These are phyloP conservation scores for Stereum hirsutum DNA, from an alignment of 1,284 basidiomycete species.

Conservation along the genomic window DNA sequence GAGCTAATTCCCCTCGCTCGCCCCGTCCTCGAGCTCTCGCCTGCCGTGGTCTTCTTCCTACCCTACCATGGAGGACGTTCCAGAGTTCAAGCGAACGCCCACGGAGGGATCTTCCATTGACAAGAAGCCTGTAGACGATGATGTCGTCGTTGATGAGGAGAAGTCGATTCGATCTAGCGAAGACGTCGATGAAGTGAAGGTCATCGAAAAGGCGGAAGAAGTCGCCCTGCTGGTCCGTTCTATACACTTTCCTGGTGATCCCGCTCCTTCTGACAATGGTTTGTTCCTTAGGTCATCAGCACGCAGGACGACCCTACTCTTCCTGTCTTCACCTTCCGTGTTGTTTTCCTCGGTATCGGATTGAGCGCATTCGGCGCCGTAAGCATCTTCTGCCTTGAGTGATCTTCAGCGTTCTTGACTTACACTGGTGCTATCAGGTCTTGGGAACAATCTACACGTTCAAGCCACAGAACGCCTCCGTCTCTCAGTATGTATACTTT, in stretches of 20 bases:
- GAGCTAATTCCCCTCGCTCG: too few species aligned
- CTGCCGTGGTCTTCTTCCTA: too few species aligned
- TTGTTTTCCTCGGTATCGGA: conserved; percentile 50
- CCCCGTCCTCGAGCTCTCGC: too few species aligned
- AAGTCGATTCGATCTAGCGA: neutral
- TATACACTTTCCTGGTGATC: neutral
- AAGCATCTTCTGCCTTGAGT: conserved; percentile 8
- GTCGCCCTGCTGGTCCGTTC: conserved; percentile 31
- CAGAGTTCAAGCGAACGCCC: neutral
- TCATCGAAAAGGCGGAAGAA: conserved; percentile 35
- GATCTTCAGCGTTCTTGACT: conserved; percentile 4
- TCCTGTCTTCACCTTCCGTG: conserved; percentile 49
- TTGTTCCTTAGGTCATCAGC: conserved; percentile 30
- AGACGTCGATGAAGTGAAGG: conserved; percentile 7
- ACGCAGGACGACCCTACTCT: conserved; percentile 45
- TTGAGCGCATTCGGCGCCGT: conserved; percentile 54
- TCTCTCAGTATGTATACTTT: too few species aligned
- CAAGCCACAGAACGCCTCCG: conserved; percentile 47
- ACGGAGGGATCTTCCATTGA: neutral
- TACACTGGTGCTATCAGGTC: conserved; percentile 17
- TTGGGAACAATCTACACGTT: conserved; percentile 55
- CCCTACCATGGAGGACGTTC: too few species aligned
- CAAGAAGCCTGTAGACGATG: neutral
- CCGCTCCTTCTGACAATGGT: neutral
- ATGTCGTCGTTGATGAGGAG: conserved; percentile 2